Conservation (phyloP, 148 eudicot species). For the Heliamphora exappendiculata region DNA sequence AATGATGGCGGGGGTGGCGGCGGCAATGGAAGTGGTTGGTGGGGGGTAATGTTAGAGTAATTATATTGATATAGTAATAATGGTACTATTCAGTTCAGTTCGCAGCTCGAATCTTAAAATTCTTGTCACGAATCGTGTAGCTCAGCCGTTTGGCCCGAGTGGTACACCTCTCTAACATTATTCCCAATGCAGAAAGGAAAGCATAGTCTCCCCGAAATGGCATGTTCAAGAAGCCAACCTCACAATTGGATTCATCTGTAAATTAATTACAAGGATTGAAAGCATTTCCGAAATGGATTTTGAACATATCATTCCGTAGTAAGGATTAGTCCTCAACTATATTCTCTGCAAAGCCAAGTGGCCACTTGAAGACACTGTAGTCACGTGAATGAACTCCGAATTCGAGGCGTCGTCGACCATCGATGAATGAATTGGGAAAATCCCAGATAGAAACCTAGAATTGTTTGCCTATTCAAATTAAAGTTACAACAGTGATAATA, state of each 20-base stretch:
- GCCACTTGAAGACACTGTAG: not conserved
- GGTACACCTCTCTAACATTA: too few relatives aligned
- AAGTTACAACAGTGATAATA: not conserved
- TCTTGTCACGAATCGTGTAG: too few relatives aligned
- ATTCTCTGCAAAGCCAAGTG: slow-evolving; percentile 1
- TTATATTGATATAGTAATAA: too few relatives aligned
- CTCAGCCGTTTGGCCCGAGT: too few relatives aligned
- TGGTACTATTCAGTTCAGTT: too few relatives aligned
- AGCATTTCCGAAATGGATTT: not conserved
- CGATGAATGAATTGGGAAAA: slow-evolving; percentile 7
- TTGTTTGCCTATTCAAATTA: slow-evolving; percentile 6
- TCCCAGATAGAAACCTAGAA: not conserved
- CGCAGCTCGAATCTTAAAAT: too few relatives aligned
- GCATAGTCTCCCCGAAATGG: not conserved
- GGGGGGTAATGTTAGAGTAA: too few relatives aligned
- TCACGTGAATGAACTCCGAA: not conserved
- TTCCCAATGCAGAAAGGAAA: not conserved
- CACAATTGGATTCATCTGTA: not conserved
- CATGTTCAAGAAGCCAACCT: not conserved
- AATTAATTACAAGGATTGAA: slow-evolving; percentile 14
- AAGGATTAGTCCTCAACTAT: not conserved
- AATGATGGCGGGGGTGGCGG: too few relatives aligned
- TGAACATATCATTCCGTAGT: not conserved
- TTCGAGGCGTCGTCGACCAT: not conserved
- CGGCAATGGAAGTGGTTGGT: too few relatives aligned